Evolutionary conservation across 2,329 filamentous ascomycete species (phyloP).

Genomic region (Pseudocercospora fijiensis): DNA sequence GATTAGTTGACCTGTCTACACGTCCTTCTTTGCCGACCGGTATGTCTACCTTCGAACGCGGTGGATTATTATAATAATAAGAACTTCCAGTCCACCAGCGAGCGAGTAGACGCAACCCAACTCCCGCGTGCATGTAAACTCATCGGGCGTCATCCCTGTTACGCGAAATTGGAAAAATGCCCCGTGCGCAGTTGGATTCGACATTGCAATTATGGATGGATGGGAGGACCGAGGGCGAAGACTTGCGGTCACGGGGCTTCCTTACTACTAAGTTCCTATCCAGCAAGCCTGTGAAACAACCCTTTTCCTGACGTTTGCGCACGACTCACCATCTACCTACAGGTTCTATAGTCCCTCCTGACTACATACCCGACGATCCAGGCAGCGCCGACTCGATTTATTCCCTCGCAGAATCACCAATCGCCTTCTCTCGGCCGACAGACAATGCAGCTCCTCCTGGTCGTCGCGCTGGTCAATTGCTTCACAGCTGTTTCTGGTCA

Average conservation of each 20-base stretch:
- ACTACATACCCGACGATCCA: background rate
- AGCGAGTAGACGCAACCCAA: too few species aligned
- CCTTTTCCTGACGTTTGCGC: background rate
- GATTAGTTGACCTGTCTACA: too few species aligned
- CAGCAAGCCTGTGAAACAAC: background rate
- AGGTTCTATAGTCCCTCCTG: background rate
- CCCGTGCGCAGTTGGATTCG: background rate
- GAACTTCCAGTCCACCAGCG: too few species aligned
- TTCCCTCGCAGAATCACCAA: background rate
- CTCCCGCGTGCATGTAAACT: background rate
- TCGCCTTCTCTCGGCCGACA: background rate
- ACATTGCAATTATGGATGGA: background rate
- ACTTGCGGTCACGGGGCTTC: background rate
- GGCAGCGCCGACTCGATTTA: background rate
- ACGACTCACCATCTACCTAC: background rate
- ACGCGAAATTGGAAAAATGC: background rate
- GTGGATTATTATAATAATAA: too few species aligned
- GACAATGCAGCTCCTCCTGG: constrained; percentile 2
- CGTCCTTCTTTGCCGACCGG: too few species aligned
- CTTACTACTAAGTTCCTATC: background rate
- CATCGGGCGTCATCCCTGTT: background rate
- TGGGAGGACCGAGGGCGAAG: too few species aligned
- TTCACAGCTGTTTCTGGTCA: background rate
- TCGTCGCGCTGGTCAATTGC: background rate
- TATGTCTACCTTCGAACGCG: too few species aligned